Percentiles rank a stretch among this genome's conserved stretches.
Conservation (phyloP, 2,329 filamentous ascomycete genomes). For the Macroventuria anomochaeta region DNA sequence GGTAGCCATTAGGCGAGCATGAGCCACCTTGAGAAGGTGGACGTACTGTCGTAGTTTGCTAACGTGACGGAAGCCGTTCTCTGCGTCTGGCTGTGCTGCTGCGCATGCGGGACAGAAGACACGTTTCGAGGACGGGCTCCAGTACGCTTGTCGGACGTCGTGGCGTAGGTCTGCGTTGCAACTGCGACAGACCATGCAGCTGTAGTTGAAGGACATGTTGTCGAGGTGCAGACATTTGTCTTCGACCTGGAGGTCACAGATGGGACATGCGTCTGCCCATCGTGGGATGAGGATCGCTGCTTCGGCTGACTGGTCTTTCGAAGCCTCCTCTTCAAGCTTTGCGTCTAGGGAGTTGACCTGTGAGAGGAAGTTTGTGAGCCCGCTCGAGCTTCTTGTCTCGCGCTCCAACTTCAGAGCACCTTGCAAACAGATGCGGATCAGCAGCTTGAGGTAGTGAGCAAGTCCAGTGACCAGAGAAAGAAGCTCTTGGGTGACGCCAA, state of each 20-base stretch:
- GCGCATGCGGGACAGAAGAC: conserved; percentile 76
- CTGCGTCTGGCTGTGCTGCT: conserved; percentile 61
- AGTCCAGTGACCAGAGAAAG: conserved; percentile 95
- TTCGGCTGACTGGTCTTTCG: conserved; percentile 51
- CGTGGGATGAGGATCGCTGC: conserved; percentile 53
- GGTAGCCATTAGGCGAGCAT: conserved; percentile 87
- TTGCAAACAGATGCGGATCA: conserved; percentile 96
- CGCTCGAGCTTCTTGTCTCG: conserved; percentile 75
- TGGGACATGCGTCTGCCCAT: conserved; percentile 75
- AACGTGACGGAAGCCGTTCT: conserved; percentile 73
- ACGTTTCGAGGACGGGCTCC: conserved; percentile 70
- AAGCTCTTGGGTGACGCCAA: conserved; percentile 97
- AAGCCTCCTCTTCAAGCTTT: conserved; percentile 45
- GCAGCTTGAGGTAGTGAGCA: conserved; percentile 94
- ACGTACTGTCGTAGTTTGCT: conserved; percentile 93
- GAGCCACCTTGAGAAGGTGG: conserved; percentile 87
- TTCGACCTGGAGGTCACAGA: conserved; percentile 87
- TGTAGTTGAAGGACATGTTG: conserved; percentile 81
- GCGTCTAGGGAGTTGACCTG: conserved; percentile 82
- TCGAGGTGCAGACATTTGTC: conserved; percentile 84
- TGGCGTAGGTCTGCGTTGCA: conserved; percentile 77
- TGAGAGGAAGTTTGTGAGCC: conserved; percentile 81
- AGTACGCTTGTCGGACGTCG: conserved; percentile 71
- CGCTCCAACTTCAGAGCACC: conserved; percentile 90
- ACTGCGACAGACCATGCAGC: conserved; percentile 72